Base-by-base conservation (phyloP, 352 stramenopile species). In the Globisporangium uncinulatum region DNA sequence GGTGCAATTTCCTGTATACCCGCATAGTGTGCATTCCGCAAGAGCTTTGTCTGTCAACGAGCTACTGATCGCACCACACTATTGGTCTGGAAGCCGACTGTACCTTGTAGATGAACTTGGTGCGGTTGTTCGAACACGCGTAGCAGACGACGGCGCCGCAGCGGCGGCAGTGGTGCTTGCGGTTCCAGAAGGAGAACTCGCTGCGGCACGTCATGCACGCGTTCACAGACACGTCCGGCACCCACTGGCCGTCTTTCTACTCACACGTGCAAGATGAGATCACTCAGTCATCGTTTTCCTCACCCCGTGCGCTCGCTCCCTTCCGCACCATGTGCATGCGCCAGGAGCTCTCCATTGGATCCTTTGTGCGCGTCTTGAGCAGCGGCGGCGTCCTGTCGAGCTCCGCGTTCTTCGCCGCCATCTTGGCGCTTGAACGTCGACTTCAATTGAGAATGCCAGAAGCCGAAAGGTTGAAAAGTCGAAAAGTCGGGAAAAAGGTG, bases 131-230 rank as follows among this genome's bases (percentile, higher is more conserved):
- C 8, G 86, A 93, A 63, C 87, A 96, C 11, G 68, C 43, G 43
- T 92, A 76, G 54, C 87, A 96, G 8, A 94, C 76, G 20, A 93
- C 73, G 8, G 80, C 79, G 11, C 87, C 87, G 39, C 87, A 96
- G n/a, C 82, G 82, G 6, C 87, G 84, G 60, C 87, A 96, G 63
- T 96, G 87, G 69, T 96, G 87, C 61, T 88, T 87, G 32, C 87
- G 83, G 56, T 80, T 90, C 82, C 83, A 91, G 56, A 91, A 93
- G 36, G 74, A 76, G 56, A 96, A 96, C 58, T 94, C 86, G 36
- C 57, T 55, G 51, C 83, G 79, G 66, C 87, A 96, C 32, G 90
- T 66, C 82, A 95, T 93, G 72, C 87, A 96, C 24, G 74, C 61
- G 57, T 66, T 70, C 45, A 89, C 83, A 0, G 79, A 87, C 29